Evolutionary conservation across 2,329 filamentous ascomycete genomes (phyloP), one percentile per base, ranked within the genome.

Genomic region (Aspergillus tubingensis): DNA sequence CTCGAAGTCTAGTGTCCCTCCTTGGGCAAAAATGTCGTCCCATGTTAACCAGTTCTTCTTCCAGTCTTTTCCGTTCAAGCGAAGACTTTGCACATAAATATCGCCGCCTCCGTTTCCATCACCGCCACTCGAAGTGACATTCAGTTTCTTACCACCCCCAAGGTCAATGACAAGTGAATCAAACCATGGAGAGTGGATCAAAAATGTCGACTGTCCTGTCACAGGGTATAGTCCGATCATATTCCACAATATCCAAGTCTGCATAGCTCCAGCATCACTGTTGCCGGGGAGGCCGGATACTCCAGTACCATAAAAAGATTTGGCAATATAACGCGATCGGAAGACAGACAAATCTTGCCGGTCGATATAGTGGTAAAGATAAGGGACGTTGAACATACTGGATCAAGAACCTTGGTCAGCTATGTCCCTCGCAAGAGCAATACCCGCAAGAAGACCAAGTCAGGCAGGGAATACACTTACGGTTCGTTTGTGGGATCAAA

Each of bases 231-330:
- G 75, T 2, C 88, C 88, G 39, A 90, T 81, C 82, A 89, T 88
- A 63, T 84, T 85, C 85, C 88, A 91, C 8, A 89, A 74, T 2
- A 89, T 73, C 85, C 87, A 90, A 7, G 83, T 86, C 70, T 91
- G 87, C 88, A 91, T 90, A 13, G 88, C 86, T 6, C 89, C 89
- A 1, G 87, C 87, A 71, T 91, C 89, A 48, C 83, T 86, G 72
- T 91, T 91, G 0, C 89, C 89, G 0, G 88, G 88, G 0, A 91
- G 78, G 0, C 89, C 88, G 7, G 68, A 69, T 0, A 79, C 77
- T 0, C 82, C 82, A 1, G 83, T 78, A 52, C 77, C 79, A 74
- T 89, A 90, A 74, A 85, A 86, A 13, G 77, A 74, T 64, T 86
- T 84, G 30, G 87, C 87, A 49, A 88, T 79, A 57, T 77, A 77